Base-by-base conservation (phyloP, 78 protist species). In the Cavenderia fasciculata region DNA sequence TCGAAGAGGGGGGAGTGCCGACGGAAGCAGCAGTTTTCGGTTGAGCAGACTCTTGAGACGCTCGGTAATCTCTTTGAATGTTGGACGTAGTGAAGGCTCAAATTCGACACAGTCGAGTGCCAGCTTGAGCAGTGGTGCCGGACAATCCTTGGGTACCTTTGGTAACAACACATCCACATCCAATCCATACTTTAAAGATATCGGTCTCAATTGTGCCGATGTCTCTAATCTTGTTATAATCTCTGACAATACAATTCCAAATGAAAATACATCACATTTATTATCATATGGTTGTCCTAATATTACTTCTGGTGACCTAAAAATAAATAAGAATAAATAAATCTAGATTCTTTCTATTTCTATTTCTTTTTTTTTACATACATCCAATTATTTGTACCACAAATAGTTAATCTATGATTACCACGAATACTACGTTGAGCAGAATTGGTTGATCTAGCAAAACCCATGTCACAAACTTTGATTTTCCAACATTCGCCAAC, bases 401-500 rank as follows among this genome's bases (percentile, higher is more conserved):
- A 85, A 0, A 85, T 85, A 7, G 92, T 85, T 74, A 74, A 70
- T n/a, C 82, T 73, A 27, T 59, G 19, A 23, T 85, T 79, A 10
- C 77, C 76, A 31, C 88, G 54, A 43, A 74, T 76, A 56, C 51
- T 52, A 3, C 29, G 38, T 18, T 41, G 46, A 4, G 36, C 2
- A 0, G 43, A n/a, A 12, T 46, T 31, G 18, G 77, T 46, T 2
- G 43, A 34, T 29, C 88, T 47, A 2, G 88, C 88, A 21, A 79
- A 79, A 3, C 88, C 88, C 52, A 79, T 52, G 51, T 79, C 88
- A 46, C 88, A 79, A 0, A 79, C 88, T n/a, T 79, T 79, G 6
- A 79, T 66, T 38, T 70, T 79, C 88, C 88, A 79, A 49, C 74
- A 46, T 4, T 84, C 71, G 47, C 91, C 93, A 6, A 92, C 92